A percentile compares a stretch with the other conserved stretches of the same genome.
These are phyloP conservation scores for Cercospora sp. DNA, from an alignment of 2,329 filamentous ascomycete species.

Conservation along the genomic window DNA sequence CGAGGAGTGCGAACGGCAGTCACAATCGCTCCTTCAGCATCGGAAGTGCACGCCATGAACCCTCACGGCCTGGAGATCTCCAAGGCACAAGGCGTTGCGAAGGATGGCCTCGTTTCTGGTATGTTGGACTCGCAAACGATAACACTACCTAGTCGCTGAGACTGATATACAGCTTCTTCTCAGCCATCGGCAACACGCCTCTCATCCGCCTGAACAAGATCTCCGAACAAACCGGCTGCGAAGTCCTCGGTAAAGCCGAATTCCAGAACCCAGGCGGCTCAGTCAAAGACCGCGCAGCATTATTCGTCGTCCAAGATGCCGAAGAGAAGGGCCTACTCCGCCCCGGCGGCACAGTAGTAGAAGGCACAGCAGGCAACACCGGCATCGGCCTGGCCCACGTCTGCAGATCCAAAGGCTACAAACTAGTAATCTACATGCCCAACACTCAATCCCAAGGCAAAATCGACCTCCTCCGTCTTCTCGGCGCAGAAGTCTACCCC, in stretches of 20 bases:
- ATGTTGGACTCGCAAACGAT: constrained; percentile 32
- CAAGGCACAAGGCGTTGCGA: constrained; percentile 74
- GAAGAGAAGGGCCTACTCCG: constrained; percentile 81
- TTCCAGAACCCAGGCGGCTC: constrained; percentile 98
- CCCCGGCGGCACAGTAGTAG: constrained; percentile 89
- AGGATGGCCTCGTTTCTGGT: constrained; percentile 78
- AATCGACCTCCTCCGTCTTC: constrained; percentile 84
- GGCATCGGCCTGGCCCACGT: constrained; percentile 97
- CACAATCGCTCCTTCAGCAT: constrained; percentile 28
- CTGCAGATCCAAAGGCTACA: constrained; percentile 87
- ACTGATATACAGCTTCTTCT: constrained; percentile 25
- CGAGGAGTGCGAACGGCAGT: constrained; percentile 28
- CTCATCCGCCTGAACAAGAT: constrained; percentile 86
- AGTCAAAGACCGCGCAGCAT: constrained; percentile 92
- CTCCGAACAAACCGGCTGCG: constrained; percentile 88
- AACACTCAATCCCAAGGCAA: constrained; percentile 98
- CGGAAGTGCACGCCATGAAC: constrained; percentile 33
- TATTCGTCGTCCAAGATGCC: constrained; percentile 91
- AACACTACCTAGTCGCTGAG: constrained; percentile 17
- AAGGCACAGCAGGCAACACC: constrained; percentile 96
- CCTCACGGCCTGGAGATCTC: constrained; percentile 66
- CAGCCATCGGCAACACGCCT: constrained; percentile 96
- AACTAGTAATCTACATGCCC: constrained; percentile 98
- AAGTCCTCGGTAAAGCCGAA: constrained; percentile 93
- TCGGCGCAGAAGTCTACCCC: constrained; percentile 93